A percentile compares a stretch with the other conserved stretches of the same genome.
These are phyloP conservation scores for Bremia lactucae DNA, from an alignment of 352 stramenopile species.

Conservation along the genomic window DNA sequence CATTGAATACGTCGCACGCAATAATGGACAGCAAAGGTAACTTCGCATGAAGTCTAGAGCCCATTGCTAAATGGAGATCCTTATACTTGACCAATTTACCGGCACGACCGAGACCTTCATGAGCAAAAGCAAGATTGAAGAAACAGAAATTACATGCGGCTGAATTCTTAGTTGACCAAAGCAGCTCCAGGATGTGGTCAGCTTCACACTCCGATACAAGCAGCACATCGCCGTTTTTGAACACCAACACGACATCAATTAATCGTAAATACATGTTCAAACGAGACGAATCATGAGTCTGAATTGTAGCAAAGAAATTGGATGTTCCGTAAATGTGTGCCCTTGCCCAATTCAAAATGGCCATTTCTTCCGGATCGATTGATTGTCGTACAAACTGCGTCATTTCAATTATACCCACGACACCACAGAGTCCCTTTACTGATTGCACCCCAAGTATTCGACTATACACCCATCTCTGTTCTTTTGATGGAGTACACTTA, in stretches of 20 bases:
- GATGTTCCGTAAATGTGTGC: slow-evolving; percentile 23
- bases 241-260: slow-evolving; percentile 30
- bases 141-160: slow-evolving; percentile 11
- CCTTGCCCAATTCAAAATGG: slow-evolving; percentile 16
- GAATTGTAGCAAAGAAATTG: slow-evolving; percentile 37
- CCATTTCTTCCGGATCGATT: slow-evolving; percentile 6
- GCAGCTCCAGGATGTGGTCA: slow-evolving; percentile 24
- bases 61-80: slow-evolving; percentile 7
- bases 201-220: slow-evolving; percentile 31
- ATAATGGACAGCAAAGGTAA: slow-evolving; percentile 2
- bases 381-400: slow-evolving; percentile 3
- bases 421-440: slow-evolving; percentile 3
- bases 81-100: neutral
- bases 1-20: slow-evolving; percentile 26
- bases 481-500: slow-evolving; percentile 6
- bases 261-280: slow-evolving; percentile 23
- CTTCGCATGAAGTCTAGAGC: neutral
- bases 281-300: neutral
- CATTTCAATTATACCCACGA: slow-evolving; percentile 2
- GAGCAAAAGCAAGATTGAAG: slow-evolving; percentile 18
- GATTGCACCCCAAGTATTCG: slow-evolving; percentile 10
- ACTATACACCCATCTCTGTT: slow-evolving; percentile 8
- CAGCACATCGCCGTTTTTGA: slow-evolving; percentile 27
- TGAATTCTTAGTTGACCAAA: slow-evolving; percentile 12
- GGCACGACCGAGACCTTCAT: slow-evolving; percentile 9